Evolutionary conservation across 2,329 filamentous ascomycete genomes (phyloP).

Genomic region (Sporothrix variecibatus): DNA sequence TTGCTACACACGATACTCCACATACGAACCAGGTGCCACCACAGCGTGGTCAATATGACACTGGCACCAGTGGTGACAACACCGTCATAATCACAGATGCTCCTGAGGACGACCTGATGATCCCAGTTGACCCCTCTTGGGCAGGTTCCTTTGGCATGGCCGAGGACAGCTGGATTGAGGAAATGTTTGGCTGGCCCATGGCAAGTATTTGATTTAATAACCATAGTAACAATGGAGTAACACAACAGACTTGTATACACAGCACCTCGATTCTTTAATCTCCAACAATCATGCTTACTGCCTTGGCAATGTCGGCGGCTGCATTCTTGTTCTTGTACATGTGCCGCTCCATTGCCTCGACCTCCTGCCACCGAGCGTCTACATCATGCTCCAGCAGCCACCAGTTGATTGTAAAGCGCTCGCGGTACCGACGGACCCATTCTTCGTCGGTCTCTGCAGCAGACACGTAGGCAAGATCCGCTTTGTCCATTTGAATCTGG

Average conservation of each 20-base stretch:
- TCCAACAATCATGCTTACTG: not conserved
- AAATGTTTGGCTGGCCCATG: slow-evolving; percentile 19
- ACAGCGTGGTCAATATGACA: not conserved
- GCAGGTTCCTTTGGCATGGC: not conserved
- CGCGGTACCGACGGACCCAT: slow-evolving; percentile 24
- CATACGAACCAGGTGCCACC: not conserved
- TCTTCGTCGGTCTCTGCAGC: slow-evolving; percentile 21
- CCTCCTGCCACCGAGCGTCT: slow-evolving; percentile 26
- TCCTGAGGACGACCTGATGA: not conserved
- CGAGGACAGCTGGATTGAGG: not conserved
- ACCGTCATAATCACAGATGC: not conserved
- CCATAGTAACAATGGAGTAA: too few species aligned
- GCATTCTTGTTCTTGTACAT: slow-evolving; percentile 14
- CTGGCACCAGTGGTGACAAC: not conserved
- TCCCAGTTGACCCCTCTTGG: not conserved
- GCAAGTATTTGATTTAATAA: not conserved
- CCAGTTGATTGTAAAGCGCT: slow-evolving; percentile 25
- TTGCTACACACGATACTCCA: not conserved
- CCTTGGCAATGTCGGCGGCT: slow-evolving; percentile 13
- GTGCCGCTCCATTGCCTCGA: slow-evolving; percentile 27
- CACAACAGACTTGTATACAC: not conserved
- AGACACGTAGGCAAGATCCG: slow-evolving; percentile 13
- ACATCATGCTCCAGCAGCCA: slow-evolving; percentile 28
- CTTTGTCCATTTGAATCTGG: slow-evolving; percentile 23
- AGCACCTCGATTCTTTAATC: not conserved